A percentile compares a stretch with the other conserved stretches of the same genome.
These are phyloP conservation scores for Rhodotorula toruloides DNA, from an alignment of 768 basidiomycete genomes.

Conservation along the genomic window DNA sequence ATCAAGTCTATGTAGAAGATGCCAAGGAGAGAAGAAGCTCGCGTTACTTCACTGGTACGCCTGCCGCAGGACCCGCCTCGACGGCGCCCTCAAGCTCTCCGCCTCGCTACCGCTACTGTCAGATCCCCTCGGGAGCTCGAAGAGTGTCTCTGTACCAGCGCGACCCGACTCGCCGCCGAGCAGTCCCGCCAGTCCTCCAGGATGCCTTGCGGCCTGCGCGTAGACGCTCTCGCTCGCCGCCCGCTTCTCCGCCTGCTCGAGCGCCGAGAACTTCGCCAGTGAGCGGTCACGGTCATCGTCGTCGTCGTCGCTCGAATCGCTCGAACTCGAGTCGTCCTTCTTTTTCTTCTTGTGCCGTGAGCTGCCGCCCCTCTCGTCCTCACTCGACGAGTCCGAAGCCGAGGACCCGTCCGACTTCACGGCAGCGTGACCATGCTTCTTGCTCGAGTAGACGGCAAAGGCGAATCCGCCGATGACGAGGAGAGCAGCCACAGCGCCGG, in stretches of 20 bases:
- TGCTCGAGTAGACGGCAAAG: not conserved
- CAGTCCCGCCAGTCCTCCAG: not conserved
- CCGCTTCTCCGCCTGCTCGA: not conserved
- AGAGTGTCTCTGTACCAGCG: not conserved
- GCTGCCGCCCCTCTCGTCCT: not conserved
- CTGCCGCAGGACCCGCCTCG: no score
- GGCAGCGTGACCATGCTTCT: not conserved
- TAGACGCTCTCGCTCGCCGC: slow-evolving; percentile 1
- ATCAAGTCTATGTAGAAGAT: no score
- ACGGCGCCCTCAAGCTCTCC: no score
- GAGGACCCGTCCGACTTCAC: not conserved
- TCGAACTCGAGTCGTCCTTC: not conserved
- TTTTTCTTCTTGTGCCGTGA: not conserved
- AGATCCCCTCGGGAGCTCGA: not conserved
- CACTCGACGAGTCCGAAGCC: not conserved
- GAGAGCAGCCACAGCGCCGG: not conserved
- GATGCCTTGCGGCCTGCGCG: not conserved
- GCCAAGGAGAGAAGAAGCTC: no score
- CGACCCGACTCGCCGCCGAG: not conserved
- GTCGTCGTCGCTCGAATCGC: not conserved
- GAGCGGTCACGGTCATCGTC: not conserved
- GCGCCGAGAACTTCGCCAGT: slow-evolving; percentile 7
- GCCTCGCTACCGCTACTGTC: not conserved
- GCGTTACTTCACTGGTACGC: no score
- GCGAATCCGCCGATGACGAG: not conserved